phyloP scores from a whole-genome alignment of 83 land plant genomes.

The Picea mariana region DNA sequence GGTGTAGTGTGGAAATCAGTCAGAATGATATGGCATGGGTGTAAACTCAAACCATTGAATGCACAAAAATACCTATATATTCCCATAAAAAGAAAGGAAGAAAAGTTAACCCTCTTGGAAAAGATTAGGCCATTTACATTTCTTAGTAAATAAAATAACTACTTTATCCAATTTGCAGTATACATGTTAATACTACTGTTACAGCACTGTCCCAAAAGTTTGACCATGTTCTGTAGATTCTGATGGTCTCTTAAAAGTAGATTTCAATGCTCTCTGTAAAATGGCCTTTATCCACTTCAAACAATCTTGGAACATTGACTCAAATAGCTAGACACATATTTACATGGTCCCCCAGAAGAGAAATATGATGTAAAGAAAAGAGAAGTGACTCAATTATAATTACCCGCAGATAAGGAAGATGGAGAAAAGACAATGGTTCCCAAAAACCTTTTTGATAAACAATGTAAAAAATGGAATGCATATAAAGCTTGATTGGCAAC shows the following conservation, averaged over 20 bases:
- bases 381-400: not conserved
- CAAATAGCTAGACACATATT: not conserved
- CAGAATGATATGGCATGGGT: not conserved
- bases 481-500: not conserved
- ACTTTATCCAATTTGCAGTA: too few species aligned
- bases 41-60: not conserved
- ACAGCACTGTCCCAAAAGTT: too few species aligned
- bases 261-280: too few species aligned
- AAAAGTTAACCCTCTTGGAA: not conserved
- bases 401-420: not conserved
- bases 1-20: not conserved
- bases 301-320: not conserved
- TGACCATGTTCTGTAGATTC: too few species aligned
- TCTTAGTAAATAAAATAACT: too few species aligned
- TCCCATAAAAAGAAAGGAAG: not conserved
- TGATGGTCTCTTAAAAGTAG: too few species aligned
- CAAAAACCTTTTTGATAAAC: conserved; percentile 1
- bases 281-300: not conserved
- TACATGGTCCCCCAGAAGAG: not conserved
- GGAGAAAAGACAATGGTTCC: not conserved
- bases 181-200: too few species aligned
- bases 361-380: not conserved
- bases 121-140: not conserved
- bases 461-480: not conserved
- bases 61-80: not conserved